Evolutionary conservation across 1,284 basidiomycete genomes (phyloP), one percentile per base, ranked within the genome.

Genomic region (Xerocomus minutiporus): DNA sequence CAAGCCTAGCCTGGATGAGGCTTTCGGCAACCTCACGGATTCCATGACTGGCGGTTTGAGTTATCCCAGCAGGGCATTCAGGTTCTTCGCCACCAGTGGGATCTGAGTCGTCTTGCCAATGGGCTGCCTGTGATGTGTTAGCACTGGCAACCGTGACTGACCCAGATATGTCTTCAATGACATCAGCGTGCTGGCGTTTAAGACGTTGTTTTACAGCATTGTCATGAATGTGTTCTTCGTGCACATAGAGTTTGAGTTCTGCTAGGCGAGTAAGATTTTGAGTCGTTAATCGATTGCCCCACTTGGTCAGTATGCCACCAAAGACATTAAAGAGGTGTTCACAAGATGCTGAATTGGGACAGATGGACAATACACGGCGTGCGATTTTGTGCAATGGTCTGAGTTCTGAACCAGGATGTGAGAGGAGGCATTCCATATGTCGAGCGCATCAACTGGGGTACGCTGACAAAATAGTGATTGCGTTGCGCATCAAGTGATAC

Each of bases 331-430:
- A 58, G 3, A 57, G 51, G 0, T 5, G n/a, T 25, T 57, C 40
- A 6, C 49, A 58, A 29, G 52, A 58, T 7, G 56, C 57, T 12
- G 49, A 58, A 26, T 57, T 58, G 25, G 52, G 32, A 44, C 49
- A 58, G 12, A 54, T 57, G 6, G 55, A 57, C 23, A 28, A 13
- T 25, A 58, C 4, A 23, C 20, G n/a, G 15, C n/a, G 13, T 36
- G 54, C 31, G 15, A 57, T 44, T 23, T 46, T 32, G 3, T 53
- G 44, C 6, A 56, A 20, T 31, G 46, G 50, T 17, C 29, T 31
- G 29, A 9, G 47, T 42, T 34, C 3, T 8, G 32, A 17, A 20
- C 43, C 32, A 11, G 36, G 47, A 38, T 54, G 52, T 17, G 36
- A 52, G 0, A 20, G 17, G 34, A 36, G 2, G 20, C 36, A 36